Percentiles rank a stretch among this genome's conserved stretches.
phyloP scores from a whole-genome alignment of 768 basidiomycete species.

The Cyclocybe cylindracea region DNA sequence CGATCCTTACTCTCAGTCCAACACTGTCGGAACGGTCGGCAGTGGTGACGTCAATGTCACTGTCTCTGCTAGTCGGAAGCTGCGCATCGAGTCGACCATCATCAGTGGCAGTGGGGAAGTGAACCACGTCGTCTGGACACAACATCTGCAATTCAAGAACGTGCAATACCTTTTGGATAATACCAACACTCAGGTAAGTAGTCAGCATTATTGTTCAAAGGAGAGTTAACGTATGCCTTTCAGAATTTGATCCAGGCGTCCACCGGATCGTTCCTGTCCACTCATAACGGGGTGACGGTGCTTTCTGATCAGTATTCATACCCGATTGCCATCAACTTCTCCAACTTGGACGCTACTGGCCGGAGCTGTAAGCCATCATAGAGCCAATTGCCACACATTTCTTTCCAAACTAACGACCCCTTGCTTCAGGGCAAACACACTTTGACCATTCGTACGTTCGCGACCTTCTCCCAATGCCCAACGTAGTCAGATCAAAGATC shows the following conservation, averaged over 20 bases:
- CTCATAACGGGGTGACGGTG: slow-evolving; percentile 39
- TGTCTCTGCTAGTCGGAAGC: slow-evolving; percentile 55
- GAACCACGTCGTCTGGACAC: slow-evolving; percentile 61
- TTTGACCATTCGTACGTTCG: slow-evolving; percentile 76
- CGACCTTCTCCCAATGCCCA: slow-evolving; percentile 54
- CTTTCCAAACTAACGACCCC: background rate
- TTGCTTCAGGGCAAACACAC: slow-evolving; percentile 42
- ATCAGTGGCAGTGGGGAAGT: slow-evolving; percentile 58
- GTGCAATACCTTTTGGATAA: slow-evolving; percentile 60
- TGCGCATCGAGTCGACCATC: slow-evolving; percentile 65
- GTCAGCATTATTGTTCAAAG: background rate
- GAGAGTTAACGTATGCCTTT: background rate
- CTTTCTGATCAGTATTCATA: slow-evolving; percentile 45
- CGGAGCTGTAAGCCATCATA: slow-evolving; percentile 34
- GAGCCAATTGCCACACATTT: background rate
- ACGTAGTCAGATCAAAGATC: slow-evolving; percentile 59
- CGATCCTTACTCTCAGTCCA: slow-evolving; percentile 55
- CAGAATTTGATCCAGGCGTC: slow-evolving; percentile 45
- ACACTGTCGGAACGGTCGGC: slow-evolving; percentile 41
- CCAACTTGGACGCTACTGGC: slow-evolving; percentile 31
- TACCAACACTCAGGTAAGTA: slow-evolving; percentile 37
- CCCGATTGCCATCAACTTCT: slow-evolving; percentile 47
- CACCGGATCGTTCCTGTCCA: slow-evolving; percentile 36
- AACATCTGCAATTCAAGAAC: slow-evolving; percentile 62
- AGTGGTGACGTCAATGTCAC: slow-evolving; percentile 61